phyloP scores from a whole-genome alignment of 805 yeast genomes.

The Nakazawaea ambrosiae region DNA sequence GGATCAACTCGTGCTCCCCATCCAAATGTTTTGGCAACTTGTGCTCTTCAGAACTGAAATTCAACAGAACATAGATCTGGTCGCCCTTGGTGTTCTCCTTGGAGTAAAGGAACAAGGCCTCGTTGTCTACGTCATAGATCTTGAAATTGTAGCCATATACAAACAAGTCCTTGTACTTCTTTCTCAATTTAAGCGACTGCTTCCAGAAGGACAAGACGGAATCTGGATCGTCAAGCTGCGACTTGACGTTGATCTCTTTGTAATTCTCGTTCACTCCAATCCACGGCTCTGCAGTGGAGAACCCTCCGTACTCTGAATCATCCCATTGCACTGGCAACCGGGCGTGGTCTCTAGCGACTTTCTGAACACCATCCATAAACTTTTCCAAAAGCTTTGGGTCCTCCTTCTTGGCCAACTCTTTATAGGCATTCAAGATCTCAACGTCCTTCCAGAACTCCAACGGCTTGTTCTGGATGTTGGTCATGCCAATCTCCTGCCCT shows the following conservation, averaged over 20 bases:
- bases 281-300: conserved; percentile 44
- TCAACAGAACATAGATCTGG: conserved; percentile 32
- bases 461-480: conserved; percentile 39
- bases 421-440: conserved; percentile 36
- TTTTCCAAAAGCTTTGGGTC: conserved; percentile 14
- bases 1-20: conserved; percentile 1
- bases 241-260: conserved; percentile 39
- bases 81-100: conserved; percentile 23
- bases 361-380: conserved; percentile 24
- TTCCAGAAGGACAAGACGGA: conserved; percentile 42
- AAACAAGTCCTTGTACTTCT: conserved; percentile 34
- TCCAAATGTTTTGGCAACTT: neutral
- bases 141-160: conserved; percentile 37
- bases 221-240: conserved; percentile 36
- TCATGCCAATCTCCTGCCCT: conserved; percentile 56
- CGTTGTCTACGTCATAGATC: conserved; percentile 35
- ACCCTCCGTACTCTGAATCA: conserved; percentile 36
- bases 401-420: conserved; percentile 13
- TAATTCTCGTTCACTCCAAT: conserved; percentile 44
- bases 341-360: conserved; percentile 43
- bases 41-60: conserved; percentile 27
- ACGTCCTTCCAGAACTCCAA: conserved; percentile 45
- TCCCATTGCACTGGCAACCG: conserved; percentile 56
- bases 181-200: conserved; percentile 35
- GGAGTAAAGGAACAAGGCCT: conserved; percentile 32